Percentiles rank a stretch among this genome's conserved stretches.
Evolutionary conservation across 768 basidiomycete species (phyloP).

Genomic region (Polyporus arcularius): DNA sequence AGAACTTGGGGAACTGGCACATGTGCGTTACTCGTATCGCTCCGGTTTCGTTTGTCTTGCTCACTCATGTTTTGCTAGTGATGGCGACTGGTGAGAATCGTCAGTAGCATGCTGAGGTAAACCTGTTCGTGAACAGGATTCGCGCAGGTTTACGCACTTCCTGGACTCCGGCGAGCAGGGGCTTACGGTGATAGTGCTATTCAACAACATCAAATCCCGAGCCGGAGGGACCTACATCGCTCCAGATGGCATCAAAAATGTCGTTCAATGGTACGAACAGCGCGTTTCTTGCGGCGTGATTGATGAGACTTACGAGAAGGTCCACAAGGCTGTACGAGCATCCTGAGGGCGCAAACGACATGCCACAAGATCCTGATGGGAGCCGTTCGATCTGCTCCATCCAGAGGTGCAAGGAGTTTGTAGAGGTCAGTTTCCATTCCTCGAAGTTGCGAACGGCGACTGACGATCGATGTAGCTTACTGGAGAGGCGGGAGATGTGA

Average conservation of each 20-base stretch:
- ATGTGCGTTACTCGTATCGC: slow-evolving; percentile 11
- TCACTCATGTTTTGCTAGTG: slow-evolving; percentile 7
- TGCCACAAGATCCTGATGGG: slow-evolving; percentile 24
- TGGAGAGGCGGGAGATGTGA: slow-evolving; percentile 39
- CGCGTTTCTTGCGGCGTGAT: neutral
- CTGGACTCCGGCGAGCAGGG: slow-evolving; percentile 43
- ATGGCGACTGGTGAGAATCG: slow-evolving; percentile 29
- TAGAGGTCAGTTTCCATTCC: slow-evolving; percentile 18
- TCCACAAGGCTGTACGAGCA: slow-evolving; percentile 23
- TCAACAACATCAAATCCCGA: slow-evolving; percentile 34
- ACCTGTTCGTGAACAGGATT: neutral
- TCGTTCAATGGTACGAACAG: slow-evolving; percentile 20
- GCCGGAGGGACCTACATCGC: slow-evolving; percentile 40
- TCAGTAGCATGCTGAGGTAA: no score
- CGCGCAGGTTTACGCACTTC: slow-evolving; percentile 33
- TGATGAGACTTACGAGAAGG: no score
- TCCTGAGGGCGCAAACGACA: slow-evolving; percentile 20
- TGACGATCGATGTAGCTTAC: slow-evolving; percentile 25
- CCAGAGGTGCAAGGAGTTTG: slow-evolving; percentile 24
- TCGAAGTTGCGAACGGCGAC: neutral
- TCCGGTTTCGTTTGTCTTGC: neutral
- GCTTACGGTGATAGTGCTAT: slow-evolving; percentile 37
- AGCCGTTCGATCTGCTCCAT: slow-evolving; percentile 22
- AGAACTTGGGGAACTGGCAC: slow-evolving; percentile 40
- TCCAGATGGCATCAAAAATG: slow-evolving; percentile 35